Evolutionary conservation across 2,329 filamentous ascomycete genomes (phyloP), one percentile per base, ranked within the genome.

Genomic region (Talaromyces sp.): DNA sequence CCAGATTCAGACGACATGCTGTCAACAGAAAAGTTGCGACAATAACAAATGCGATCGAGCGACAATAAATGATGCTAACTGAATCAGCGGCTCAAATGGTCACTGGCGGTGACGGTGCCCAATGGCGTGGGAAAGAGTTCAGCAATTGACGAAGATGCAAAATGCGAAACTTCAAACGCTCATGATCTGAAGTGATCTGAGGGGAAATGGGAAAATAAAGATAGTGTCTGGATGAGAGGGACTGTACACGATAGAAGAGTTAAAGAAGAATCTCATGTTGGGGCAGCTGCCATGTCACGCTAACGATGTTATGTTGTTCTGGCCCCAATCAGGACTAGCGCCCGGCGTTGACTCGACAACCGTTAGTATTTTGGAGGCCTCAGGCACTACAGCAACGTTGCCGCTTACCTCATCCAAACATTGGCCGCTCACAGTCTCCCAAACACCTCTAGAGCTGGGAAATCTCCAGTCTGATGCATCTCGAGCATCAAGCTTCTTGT

Each of bases 1-100:
- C 82, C 77, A 45, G 78, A 77, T 65, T 77, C 75, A 64, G 70
- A 74, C 65, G 73, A 75, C 71, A 75, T 76, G 63, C 74, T 84
- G 69, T 63, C 53, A 49, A 41, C 40, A 36, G 41, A 39, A 40
- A 45, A 9, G 19, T 24, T 32, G 29, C 37, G 33, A 36, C 9
- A 36, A 27, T 16, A 51, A 37, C n/a, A 32, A 24, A 48, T 51
- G 36, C 29, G 45, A 45, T 29, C 45, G 16, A 51, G 36, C 36
- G 16, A 43, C 47, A 41, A 36, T 51, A 47, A 53, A 51, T 45
- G 47, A 41, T 35, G 22, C 41, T 40, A 36, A 49, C 35, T 37
- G 22, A 30, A 48, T 32, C 48, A 50, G 47, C 30, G 51, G 45
- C 30, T 33, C 36, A 53, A 43, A 42, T 45, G 19, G 51, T 47